Base-by-base conservation (phyloP, 208 protist species). In the Porcisia deanei region DNA sequence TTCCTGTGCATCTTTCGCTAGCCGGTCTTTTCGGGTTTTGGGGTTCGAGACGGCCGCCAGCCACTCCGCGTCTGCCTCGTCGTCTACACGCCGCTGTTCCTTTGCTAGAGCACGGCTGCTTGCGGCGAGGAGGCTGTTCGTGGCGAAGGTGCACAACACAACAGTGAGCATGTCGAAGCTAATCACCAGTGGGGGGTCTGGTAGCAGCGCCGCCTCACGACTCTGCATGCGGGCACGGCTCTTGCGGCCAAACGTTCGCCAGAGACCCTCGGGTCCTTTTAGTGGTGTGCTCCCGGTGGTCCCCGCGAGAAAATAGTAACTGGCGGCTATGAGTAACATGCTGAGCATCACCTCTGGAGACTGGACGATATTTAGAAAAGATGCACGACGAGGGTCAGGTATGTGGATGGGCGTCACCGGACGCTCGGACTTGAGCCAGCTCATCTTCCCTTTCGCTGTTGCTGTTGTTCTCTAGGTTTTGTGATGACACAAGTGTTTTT, bases 91-190 rank as follows among this genome's bases (percentile, higher is more conserved):
- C 10, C 43, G 14, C 53, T 86, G 76, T 41, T 79, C 82, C 58
- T 66, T 70, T 53, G 52, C 41, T 52, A 85, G 60, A 30, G 76
- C 80, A 9, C 83, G 79, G 18, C 61, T 77, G 71, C 85, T 82
- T 9, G 83, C 83, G 54, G 69, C 76, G 1, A 91, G 70, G 45
- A 87, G 80, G 43, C 67, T 65, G 58, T 82, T 86, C n/a, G 63
- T 54, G 43, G 81, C 60, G 59, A 94, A 53, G 7, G 70, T 61
- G 69, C 85, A 71, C 34, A 91, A 25, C 3, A 88, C 47, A 8
- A 85, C 73, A 0, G 89, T 55, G 30, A 88, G 68, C 59, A 91
- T 76, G 70, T 94, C 89, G 20, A 85, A 55, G 79, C 86, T 91
- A n/a, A 94, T 52, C 63, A 57, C 43, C 9, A 68, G 76, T 3